Evolutionary conservation across 2,329 filamentous ascomycete species (phyloP), one percentile per base, ranked within the genome.

Genomic region (Neocucurbitaria cava): DNA sequence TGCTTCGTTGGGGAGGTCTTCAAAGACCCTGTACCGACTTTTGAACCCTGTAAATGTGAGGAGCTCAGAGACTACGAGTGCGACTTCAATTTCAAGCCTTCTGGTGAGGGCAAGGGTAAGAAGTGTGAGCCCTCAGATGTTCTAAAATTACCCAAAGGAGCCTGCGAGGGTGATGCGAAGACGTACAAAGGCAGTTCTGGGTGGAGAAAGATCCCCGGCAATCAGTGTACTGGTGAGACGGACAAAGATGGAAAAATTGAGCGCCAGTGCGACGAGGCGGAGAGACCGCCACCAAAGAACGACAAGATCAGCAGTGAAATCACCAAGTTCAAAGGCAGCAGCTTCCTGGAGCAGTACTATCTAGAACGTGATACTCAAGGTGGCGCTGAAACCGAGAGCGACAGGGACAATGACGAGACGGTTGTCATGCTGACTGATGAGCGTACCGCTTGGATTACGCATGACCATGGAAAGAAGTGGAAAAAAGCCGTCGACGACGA

Each of bases 401-500:
- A 59, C 15, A 58, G 58, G 35, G 84, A 83, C 8, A 79, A 82
- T 13, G 91, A 94, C 65, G 94, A 98, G 77, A 94, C 87, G 0
- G 77, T 89, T 43, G 78, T 89, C 56, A 81, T 88, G 82, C 83
- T 81, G 55, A 88, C 81, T 47, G 77, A 82, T 55, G 75, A 83
- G 43, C 78, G 83, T 11, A 81, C 87, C 45, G 83, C 96, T 17
- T 92, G 83, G 76, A 83, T 96, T 50, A 90, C 91, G 0, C 85
- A 87, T 49, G 87, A 99, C 71, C 94, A 97, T 69, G 95, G 95
- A 68, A 96, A 96, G 78, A 87, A 78, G 1, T 99, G 95, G 94
- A 79, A 87, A 21, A 87, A 88, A 40, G 83, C 96, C 2, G 82
- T 90, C 52, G 85, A 86, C 28, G 86, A 93, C 62, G 80, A 86